phyloP scores from a whole-genome alignment of 176 grass and related monocot species.

The Juncus effusus region DNA sequence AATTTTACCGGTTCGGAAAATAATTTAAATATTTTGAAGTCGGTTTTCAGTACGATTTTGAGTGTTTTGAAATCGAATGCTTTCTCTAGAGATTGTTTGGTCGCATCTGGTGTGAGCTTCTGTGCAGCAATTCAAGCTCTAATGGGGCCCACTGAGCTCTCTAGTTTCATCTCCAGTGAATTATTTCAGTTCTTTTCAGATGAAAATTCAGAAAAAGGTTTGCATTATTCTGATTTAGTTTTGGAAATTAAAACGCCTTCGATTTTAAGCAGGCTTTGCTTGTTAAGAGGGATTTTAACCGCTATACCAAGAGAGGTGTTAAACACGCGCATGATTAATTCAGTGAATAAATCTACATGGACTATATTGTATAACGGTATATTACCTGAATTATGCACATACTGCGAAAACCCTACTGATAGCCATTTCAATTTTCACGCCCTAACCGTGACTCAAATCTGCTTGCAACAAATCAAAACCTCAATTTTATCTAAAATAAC shows the following conservation, averaged over 20 bases:
- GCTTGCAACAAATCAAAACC: conserved; percentile 96
- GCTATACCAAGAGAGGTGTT: conserved; percentile 70
- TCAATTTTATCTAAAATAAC: conserved; percentile 52
- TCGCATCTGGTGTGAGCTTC: conserved; percentile 88
- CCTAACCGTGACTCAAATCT: conserved; percentile 95
- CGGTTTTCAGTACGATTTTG: conserved; percentile 58
- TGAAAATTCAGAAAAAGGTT: background rate
- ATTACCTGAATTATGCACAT: conserved; percentile 74
- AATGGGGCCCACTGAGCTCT: conserved; percentile 57
- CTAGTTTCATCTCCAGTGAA: conserved; percentile 56
- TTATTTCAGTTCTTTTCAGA: conserved; percentile 41
- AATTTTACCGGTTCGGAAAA: conserved; percentile 52
- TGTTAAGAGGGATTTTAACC: conserved; percentile 89
- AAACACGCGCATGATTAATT: conserved; percentile 41
- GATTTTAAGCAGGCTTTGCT: conserved; percentile 79
- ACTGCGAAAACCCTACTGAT: conserved; percentile 90
- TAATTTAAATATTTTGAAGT: conserved; percentile 51
- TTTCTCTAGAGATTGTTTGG: conserved; percentile 92
- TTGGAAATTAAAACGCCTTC: conserved; percentile 58
- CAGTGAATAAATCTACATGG: conserved; percentile 37
- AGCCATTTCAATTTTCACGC: conserved; percentile 98
- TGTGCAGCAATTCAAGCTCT: conserved; percentile 83
- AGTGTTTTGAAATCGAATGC: conserved; percentile 78
- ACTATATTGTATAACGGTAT: conserved; percentile 90
- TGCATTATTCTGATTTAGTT: conserved; percentile 51